Base-by-base conservation (phyloP, 306 rosid species). In the Quercus glauca region DNA sequence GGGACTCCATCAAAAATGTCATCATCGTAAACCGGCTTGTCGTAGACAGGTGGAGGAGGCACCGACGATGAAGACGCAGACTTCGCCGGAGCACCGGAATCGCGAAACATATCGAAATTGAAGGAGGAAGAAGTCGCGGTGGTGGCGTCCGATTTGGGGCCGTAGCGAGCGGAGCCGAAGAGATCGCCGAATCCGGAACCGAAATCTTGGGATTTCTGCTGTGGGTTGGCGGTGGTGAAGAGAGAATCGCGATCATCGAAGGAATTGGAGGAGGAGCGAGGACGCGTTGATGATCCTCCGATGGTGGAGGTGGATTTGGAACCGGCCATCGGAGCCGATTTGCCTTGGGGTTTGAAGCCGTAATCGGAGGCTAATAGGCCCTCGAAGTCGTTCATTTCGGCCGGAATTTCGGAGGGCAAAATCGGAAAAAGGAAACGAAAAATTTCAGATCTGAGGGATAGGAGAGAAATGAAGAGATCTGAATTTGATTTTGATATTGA, bases 1-100 rank as follows among this genome's bases (percentile, higher is more conserved):
- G 96, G 93, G 19, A 95, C 90, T 45, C 99, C 98, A 55, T 81
- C 86, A 31, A 95, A 95, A 85, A 95, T 88, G 89, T 91, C 99
- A 8, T 92, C 98, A 31, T 89, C 98, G 20, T 92, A 94, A 3
- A 92, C 92, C 0, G 98, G 98, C 68, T 92, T 86, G 58, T 93
- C 97, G 55, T 83, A 92, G 18, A 88, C 92, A 15, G 97, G 97
- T 3, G 53, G 53, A 49, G 53, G 17, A 49, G 53, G 53, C 53
- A 17, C 53, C 53, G 53, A 49, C 15, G 53, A 49, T 12, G 90
- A 78, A 71, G 71, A 80, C 55, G 80, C 2, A 9, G 92, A 67
- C 87, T 83, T 87, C 29, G 84, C 88, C 29, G 86, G 75, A 80
- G 80, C 81, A 17, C 28, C 31, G 28, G 90, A 76, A 20, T 80